Evolutionary conservation across 1,139 yeast species (phyloP).

Genomic region (Sporopachydermia cereana): DNA sequence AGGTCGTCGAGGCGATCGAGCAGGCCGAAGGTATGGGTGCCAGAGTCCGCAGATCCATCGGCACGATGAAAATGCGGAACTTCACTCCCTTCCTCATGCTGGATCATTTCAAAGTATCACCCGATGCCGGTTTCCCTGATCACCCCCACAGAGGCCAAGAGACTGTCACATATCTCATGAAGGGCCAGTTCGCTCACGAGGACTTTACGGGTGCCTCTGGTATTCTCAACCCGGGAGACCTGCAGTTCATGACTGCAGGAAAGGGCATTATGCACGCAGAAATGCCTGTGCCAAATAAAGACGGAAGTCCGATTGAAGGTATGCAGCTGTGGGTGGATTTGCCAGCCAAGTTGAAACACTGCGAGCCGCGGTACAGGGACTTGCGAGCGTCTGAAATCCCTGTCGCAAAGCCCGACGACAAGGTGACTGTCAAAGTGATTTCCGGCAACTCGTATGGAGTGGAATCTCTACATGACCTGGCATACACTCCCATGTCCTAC

Average conservation of each 20-base stretch:
- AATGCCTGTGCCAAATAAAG: slow-evolving; percentile 60
- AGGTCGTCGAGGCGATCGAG: slow-evolving; percentile 53
- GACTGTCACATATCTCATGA: slow-evolving; percentile 63
- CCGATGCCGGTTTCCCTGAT: slow-evolving; percentile 78
- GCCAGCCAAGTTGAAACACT: slow-evolving; percentile 56
- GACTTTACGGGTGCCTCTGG: slow-evolving; percentile 85
- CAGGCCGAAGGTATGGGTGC: slow-evolving; percentile 89
- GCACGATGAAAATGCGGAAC: slow-evolving; percentile 52
- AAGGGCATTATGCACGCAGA: slow-evolving; percentile 79
- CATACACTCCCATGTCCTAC: slow-evolving; percentile 75
- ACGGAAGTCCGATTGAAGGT: slow-evolving; percentile 51
- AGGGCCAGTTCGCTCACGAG: slow-evolving; percentile 80
- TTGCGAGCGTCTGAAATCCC: slow-evolving; percentile 65
- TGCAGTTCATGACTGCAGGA: slow-evolving; percentile 95
- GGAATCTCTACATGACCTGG: slow-evolving; percentile 61
- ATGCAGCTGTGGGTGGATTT: slow-evolving; percentile 90
- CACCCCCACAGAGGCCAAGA: slow-evolving; percentile 93
- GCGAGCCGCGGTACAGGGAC: slow-evolving; percentile 74
- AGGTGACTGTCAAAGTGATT: slow-evolving; percentile 58
- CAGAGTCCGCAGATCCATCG: slow-evolving; percentile 70
- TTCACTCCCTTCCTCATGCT: slow-evolving; percentile 78
- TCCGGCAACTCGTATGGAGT: slow-evolving; percentile 71
- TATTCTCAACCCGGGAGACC: slow-evolving; percentile 68
- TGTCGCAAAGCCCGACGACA: slow-evolving; percentile 51
- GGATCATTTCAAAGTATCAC: slow-evolving; percentile 59